Conservation (phyloP, 129 eudicot species). For the Tanacetum coccineum region DNA sequence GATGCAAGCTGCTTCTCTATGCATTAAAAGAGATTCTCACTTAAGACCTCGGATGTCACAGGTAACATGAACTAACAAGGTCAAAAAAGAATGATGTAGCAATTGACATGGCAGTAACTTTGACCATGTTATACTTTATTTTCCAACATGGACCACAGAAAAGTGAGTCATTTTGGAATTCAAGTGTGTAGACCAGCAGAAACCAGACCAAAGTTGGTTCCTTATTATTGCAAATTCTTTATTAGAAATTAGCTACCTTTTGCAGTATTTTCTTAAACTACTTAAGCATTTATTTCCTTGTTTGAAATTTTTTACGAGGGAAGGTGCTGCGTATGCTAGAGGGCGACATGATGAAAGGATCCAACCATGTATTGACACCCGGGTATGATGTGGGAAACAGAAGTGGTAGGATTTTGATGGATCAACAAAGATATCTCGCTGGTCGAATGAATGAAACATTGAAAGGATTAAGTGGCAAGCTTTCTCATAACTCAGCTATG, state of each 20-base stretch:
- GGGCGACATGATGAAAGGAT: conserved; percentile 73
- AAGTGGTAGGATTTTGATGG: conserved; percentile 62
- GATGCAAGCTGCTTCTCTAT: conserved; percentile 93
- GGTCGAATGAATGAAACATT: conserved; percentile 34
- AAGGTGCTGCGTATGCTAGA: conserved; percentile 92
- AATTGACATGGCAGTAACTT: too few relatives aligned
- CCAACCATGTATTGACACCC: conserved; percentile 44
- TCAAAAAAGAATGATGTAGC: too few relatives aligned
- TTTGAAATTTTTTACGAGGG: not conserved
- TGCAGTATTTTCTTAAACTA: not conserved
- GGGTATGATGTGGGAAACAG: conserved; percentile 58
- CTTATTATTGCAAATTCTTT: not conserved
- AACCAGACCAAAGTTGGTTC: too few relatives aligned
- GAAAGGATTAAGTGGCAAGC: conserved; percentile 39
- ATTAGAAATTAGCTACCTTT: not conserved
- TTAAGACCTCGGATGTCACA: conserved; percentile 95
- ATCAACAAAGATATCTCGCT: conserved; percentile 33
- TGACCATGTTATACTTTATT: too few relatives aligned
- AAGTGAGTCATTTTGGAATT: too few relatives aligned
- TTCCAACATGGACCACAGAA: too few relatives aligned
- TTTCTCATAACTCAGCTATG: conserved; percentile 31
- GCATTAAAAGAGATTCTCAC: conserved; percentile 91
- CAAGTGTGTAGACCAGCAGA: too few relatives aligned
- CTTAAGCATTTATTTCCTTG: not conserved
- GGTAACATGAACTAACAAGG: too few relatives aligned